These are phyloP conservation scores for Metschnikowia cerradonensis DNA, from an alignment of 805 yeast species.

Conservation along the genomic window DNA sequence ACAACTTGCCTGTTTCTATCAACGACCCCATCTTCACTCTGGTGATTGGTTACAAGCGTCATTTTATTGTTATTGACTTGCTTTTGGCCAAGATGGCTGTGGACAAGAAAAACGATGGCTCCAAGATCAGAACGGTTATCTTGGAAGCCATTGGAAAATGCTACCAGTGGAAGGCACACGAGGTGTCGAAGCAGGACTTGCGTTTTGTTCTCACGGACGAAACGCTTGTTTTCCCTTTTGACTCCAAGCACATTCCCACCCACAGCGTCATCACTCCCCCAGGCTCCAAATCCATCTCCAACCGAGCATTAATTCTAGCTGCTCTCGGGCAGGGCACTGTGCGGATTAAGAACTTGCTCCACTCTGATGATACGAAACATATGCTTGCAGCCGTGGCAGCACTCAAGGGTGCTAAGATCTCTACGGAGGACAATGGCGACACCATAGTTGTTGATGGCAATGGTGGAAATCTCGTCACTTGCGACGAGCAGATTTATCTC, in stretches of 20 bases:
- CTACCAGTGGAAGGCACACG: constrained; percentile 82
- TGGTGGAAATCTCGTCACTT: constrained; percentile 70
- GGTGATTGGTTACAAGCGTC: constrained; percentile 60
- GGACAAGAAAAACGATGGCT: constrained; percentile 94
- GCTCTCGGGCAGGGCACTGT: constrained; percentile 87
- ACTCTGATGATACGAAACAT: constrained; percentile 93
- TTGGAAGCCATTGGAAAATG: constrained; percentile 85
- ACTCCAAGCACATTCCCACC: constrained; percentile 25
- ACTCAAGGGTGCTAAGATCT: constrained; percentile 75
- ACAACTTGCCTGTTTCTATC: constrained; percentile 78
- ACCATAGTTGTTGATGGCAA: constrained; percentile 82
- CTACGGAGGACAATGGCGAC: constrained; percentile 86
- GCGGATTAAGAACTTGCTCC: constrained; percentile 77
- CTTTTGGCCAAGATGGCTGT: constrained; percentile 85
- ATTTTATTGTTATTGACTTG: constrained; percentile 66
- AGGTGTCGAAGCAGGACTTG: constrained; percentile 75
- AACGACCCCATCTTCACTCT: constrained; percentile 64
- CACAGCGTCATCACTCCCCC: constrained; percentile 71
- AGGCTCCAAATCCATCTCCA: constrained; percentile 95
- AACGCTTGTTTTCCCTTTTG: constrained; percentile 59
- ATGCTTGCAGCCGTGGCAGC: constrained; percentile 85
- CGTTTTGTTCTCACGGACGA: constrained; percentile 82
- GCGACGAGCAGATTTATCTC: constrained; percentile 66
- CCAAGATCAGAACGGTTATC: constrained; percentile 81
- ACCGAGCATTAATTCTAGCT: constrained; percentile 89